These are phyloP conservation scores for Dryadomyces sulphureus DNA, from an alignment of 2,329 filamentous ascomycete species.

Conservation along the genomic window DNA sequence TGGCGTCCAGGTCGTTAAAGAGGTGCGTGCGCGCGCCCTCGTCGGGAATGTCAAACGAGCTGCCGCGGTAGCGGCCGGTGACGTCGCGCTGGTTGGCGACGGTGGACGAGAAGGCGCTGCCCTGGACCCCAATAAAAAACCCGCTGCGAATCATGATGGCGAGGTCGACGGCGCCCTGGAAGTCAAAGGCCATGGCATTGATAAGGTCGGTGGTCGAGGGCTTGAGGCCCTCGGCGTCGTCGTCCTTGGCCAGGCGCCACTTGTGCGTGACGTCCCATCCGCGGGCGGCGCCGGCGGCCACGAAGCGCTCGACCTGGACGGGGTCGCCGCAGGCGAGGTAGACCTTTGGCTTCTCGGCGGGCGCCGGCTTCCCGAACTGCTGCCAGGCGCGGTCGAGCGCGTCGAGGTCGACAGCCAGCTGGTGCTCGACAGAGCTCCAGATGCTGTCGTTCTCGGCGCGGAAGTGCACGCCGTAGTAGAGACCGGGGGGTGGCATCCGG, in stretches of 20 bases:
- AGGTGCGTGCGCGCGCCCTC: slow-evolving; percentile 19
- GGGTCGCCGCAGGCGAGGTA: slow-evolving; percentile 22
- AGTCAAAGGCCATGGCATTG: slow-evolving; percentile 18
- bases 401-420: slow-evolving; percentile 19
- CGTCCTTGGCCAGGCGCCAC: slow-evolving; percentile 14
- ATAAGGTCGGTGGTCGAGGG: slow-evolving; percentile 14
- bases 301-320: slow-evolving; percentile 17
- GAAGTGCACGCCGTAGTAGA: slow-evolving; percentile 21
- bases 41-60: slow-evolving; percentile 14
- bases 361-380: slow-evolving; percentile 5
- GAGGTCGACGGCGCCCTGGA: slow-evolving; percentile 20
- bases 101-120: slow-evolving; percentile 19
- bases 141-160: slow-evolving; percentile 17
- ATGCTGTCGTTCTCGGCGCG: slow-evolving; percentile 21
- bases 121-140: slow-evolving; percentile 20
- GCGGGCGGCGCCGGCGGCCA: slow-evolving; percentile 14
- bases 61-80: slow-evolving; percentile 20
- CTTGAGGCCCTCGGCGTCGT: slow-evolving; percentile 10
- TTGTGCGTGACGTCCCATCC: slow-evolving; percentile 22
- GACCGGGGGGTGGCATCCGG: slow-evolving; percentile 10
- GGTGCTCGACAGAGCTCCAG: slow-evolving; percentile 20
- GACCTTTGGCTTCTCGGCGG: slow-evolving; percentile 14
- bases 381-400: slow-evolving; percentile 19
- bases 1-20: slow-evolving; percentile 18
- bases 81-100: slow-evolving; percentile 18